Conservation (phyloP, 768 basidiomycete genomes). For the Trametes gibbosa region DNA sequence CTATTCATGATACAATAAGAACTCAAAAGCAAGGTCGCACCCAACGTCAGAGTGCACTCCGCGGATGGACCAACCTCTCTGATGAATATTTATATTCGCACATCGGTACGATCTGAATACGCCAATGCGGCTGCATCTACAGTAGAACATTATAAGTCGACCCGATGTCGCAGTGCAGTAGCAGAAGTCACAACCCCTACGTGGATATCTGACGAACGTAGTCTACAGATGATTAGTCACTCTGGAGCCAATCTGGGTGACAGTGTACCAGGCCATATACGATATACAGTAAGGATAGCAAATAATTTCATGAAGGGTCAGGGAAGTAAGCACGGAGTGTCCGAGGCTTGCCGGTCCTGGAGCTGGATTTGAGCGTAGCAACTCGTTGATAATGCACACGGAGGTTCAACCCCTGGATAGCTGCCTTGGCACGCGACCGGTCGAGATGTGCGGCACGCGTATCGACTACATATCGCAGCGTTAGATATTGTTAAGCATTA, state of each 20-base stretch:
- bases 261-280: background rate
- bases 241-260: background rate
- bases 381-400: conserved; percentile 61
- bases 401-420: conserved; percentile 61
- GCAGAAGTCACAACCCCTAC: background rate
- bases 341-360: conserved; percentile 11
- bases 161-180: background rate
- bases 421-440: conserved; percentile 70
- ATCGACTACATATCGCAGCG: conserved; percentile 46
- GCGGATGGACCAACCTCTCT: no score
- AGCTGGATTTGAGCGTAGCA: conserved; percentile 29
- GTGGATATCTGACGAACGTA: background rate
- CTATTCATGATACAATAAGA: no score
- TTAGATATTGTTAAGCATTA: background rate
- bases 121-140: background rate
- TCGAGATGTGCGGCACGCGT: conserved; percentile 74
- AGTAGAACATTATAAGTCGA: background rate
- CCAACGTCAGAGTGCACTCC: no score
- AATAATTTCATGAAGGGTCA: background rate
- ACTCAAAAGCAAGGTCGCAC: no score
- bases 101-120: background rate
- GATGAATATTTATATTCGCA: no score
- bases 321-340: conserved; percentile 15
- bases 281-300: background rate
- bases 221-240: background rate